A percentile compares a stretch with the other conserved stretches of the same genome.
phyloP scores from a whole-genome alignment of 192 early-diverging fungal species.

The Gigaspora rosea region DNA sequence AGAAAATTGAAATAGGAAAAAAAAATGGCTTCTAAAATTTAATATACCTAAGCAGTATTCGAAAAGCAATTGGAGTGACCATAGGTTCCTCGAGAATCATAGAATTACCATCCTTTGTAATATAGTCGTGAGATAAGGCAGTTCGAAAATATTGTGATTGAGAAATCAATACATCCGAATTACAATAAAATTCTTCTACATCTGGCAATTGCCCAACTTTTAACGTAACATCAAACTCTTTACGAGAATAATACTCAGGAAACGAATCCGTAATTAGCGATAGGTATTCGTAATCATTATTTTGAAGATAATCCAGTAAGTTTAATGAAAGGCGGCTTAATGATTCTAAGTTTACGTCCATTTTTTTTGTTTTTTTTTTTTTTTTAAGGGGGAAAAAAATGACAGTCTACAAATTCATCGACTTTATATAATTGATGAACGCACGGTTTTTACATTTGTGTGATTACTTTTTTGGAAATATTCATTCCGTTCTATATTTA shows the following conservation, averaged over 20 bases:
- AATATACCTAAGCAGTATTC: not conserved
- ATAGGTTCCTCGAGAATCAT: not conserved
- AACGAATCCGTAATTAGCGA: not conserved
- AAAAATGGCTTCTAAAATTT: not conserved
- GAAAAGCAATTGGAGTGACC: not conserved
- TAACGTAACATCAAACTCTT: not conserved
- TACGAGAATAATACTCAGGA: not conserved
- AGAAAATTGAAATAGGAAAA: not conserved
- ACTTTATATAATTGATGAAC: too few relatives aligned
- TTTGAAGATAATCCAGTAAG: not conserved
- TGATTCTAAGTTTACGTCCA: not conserved
- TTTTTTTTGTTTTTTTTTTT: too few relatives aligned
- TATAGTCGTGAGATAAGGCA: not conserved
- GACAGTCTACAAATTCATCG: too few relatives aligned
- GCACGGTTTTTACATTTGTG: too few relatives aligned
- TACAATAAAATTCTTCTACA: constrained; percentile 1
- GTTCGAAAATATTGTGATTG: not conserved
- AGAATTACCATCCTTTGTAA: not conserved
- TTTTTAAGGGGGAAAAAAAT: too few relatives aligned
- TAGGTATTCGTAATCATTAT: not conserved
- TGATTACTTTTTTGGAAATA: too few relatives aligned
- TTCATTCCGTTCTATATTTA: too few relatives aligned
- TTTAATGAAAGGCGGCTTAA: not conserved
- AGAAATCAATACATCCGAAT: not conserved
- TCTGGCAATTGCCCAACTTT: not conserved